Conservation (phyloP, 192 early-diverging fungal genomes). For the Dissophora globulifera region DNA sequence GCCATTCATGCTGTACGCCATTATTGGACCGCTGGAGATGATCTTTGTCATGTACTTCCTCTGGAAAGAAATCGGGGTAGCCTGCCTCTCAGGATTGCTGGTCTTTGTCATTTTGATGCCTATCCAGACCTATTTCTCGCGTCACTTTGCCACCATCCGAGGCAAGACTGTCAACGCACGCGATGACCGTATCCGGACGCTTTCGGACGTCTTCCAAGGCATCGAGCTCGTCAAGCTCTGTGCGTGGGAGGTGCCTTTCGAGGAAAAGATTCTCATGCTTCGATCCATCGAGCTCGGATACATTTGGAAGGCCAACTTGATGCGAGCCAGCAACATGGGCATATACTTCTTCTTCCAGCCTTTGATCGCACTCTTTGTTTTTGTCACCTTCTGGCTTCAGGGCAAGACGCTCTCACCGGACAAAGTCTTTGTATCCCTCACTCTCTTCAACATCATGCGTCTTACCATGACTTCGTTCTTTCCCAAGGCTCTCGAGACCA, state of each 20-base stretch:
- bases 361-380: constrained; percentile 42
- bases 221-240: constrained; percentile 56
- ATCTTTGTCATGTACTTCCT: constrained; percentile 47
- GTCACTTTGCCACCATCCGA: constrained; percentile 47
- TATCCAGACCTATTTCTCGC: constrained; percentile 40
- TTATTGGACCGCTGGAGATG: constrained; percentile 52
- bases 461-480: constrained; percentile 57
- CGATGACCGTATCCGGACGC: constrained; percentile 52
- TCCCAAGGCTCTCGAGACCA: constrained; percentile 56
- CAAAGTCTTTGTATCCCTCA: constrained; percentile 52
- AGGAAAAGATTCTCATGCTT: constrained; percentile 51
- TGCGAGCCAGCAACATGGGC: constrained; percentile 54
- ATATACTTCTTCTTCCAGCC: constrained; percentile 56
- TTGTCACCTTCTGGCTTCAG: constrained; percentile 52
- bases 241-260: constrained; percentile 56
- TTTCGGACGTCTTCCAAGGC: constrained; percentile 53
- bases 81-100: constrained; percentile 41
- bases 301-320: constrained; percentile 50
- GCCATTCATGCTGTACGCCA: constrained; percentile 52
- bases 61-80: constrained; percentile 37
- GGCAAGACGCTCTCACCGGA: constrained; percentile 26
- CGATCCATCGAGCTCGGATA: constrained; percentile 43
- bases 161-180: constrained; percentile 44
- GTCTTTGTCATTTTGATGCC: constrained; percentile 49
- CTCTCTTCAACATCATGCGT: constrained; percentile 55